phyloP scores from a whole-genome alignment of 768 basidiomycete genomes.

The Phaeotremella fagi region DNA sequence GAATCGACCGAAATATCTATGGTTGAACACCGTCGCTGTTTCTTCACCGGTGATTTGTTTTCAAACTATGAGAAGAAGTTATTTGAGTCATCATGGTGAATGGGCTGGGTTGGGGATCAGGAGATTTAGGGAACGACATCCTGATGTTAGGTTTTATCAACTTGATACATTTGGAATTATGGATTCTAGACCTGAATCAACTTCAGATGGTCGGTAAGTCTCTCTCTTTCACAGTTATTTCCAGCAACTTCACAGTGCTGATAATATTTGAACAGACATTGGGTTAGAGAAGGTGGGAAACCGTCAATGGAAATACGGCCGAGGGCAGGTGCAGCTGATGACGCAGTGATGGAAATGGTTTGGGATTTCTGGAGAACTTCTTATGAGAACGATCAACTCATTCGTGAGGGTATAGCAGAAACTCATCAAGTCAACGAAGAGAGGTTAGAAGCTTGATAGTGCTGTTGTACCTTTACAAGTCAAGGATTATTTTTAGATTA shows the following conservation, averaged over 20 bases:
- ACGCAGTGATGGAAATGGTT: neutral
- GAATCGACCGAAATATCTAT: neutral
- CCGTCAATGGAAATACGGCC: neutral
- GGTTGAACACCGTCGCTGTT: neutral
- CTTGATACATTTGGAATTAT: neutral
- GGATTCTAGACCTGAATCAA: neutral
- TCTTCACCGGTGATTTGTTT: neutral
- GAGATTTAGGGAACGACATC: neutral
- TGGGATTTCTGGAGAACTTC: neutral
- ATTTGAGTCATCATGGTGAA: neutral
- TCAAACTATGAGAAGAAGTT: neutral
- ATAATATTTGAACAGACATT: neutral
- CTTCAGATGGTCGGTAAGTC: conserved; percentile 1
- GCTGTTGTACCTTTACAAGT: too few species aligned
- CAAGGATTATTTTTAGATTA: too few species aligned
- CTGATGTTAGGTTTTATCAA: neutral
- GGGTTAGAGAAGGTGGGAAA: neutral
- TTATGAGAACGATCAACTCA: neutral
- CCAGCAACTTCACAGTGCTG: neutral
- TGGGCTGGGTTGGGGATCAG: neutral
- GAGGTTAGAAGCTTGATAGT: too few species aligned
- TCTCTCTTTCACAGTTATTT: neutral
- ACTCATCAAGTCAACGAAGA: too few species aligned
- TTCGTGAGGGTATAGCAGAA: too few species aligned
- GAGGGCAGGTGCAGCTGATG: neutral